Base-by-base conservation (phyloP, 345 rosid genomes). In the Diplotaxis tenuifolia region DNA sequence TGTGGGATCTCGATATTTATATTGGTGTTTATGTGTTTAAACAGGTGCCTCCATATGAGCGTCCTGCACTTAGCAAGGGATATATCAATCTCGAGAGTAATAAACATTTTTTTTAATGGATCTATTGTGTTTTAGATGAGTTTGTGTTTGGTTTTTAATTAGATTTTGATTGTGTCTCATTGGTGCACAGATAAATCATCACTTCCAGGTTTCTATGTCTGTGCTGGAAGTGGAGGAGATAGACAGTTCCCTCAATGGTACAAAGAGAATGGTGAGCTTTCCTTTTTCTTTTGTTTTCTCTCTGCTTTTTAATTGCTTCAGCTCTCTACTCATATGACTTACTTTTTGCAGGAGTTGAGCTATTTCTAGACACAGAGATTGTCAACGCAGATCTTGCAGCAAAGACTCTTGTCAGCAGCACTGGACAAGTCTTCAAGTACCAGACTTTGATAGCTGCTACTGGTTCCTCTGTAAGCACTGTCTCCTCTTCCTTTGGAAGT, bases 11-110 rank as follows among this genome's bases (percentile, higher is more conserved):
- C n/a, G n/a, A n/a, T n/a, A n/a, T n/a, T 64, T 22, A 7, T 71
- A 34, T 67, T 67, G 55, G 47, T 0, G 11, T 0, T 29, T 60
- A 3, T 67, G 4, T 14, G 11, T 11, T 72, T 66, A 9, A 19
- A 60, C 12, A 78, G 81, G 78, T 89, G 47, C 90, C 96, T 55
- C 97, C 97, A 38, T 94, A 91, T 68, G 98, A 94, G 73, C 97
- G 97, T 56, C 98, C 97, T 52, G 96, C 98, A 19, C 92, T 93
- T 15, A 91, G 98, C 91, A 93, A 93, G 80, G 97, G 87, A 50
- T 94, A 89, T 79, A 88, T 91, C 18, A 84, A 82, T 71, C 97
- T 94, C 2, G 84, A 84, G 5, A 68, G 81, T 78, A 68, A n/a
- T n/a, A n/a, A n/a, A n/a, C n/a, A n/a, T n/a, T n/a, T n/a, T n/a